phyloP scores from a whole-genome alignment of 768 basidiomycete genomes.

The Panaeolus cyanescens region DNA sequence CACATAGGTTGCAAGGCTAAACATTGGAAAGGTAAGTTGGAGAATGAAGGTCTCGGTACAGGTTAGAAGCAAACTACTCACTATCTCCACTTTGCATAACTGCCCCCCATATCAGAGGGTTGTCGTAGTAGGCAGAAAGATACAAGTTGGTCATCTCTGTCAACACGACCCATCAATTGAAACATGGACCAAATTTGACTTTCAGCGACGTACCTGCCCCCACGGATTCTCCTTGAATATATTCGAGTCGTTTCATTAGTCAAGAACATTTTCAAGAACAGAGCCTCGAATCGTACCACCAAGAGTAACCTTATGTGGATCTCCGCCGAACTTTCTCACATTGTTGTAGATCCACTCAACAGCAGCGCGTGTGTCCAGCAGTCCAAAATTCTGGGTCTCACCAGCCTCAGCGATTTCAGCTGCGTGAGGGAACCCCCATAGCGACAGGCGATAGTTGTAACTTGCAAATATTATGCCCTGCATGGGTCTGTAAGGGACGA shows the following conservation, averaged over 20 bases:
- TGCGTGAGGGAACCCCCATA: slow-evolving; percentile 43
- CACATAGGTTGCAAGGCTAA: slow-evolving; percentile 35
- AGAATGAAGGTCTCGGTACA: background rate
- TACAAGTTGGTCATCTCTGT: slow-evolving; percentile 36
- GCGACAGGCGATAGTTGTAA: slow-evolving; percentile 34
- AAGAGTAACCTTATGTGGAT: slow-evolving; percentile 46
- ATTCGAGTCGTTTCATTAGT: background rate
- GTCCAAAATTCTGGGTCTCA: slow-evolving; percentile 46
- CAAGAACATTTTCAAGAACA: background rate
- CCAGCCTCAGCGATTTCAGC: slow-evolving; percentile 36
- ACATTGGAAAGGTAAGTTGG: background rate
- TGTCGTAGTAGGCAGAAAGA: slow-evolving; percentile 26
- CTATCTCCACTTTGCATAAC: slow-evolving; percentile 37
- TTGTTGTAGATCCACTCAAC: slow-evolving; percentile 45
- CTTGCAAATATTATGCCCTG: slow-evolving; percentile 35
- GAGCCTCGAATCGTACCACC: slow-evolving; percentile 26
- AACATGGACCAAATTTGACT: too few relatives aligned
- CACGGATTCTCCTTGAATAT: slow-evolving; percentile 37
- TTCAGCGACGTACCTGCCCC: slow-evolving; percentile 26
- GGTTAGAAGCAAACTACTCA: slow-evolving; percentile 12
- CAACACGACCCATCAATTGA: background rate
- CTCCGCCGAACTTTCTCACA: slow-evolving; percentile 44
- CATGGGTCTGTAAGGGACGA: background rate
- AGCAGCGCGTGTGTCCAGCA: slow-evolving; percentile 49
- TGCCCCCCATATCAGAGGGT: slow-evolving; percentile 32